Evolutionary conservation across 169 alveolate genomes (phyloP).

Genomic region (Cryptosporidium meleagridis): DNA sequence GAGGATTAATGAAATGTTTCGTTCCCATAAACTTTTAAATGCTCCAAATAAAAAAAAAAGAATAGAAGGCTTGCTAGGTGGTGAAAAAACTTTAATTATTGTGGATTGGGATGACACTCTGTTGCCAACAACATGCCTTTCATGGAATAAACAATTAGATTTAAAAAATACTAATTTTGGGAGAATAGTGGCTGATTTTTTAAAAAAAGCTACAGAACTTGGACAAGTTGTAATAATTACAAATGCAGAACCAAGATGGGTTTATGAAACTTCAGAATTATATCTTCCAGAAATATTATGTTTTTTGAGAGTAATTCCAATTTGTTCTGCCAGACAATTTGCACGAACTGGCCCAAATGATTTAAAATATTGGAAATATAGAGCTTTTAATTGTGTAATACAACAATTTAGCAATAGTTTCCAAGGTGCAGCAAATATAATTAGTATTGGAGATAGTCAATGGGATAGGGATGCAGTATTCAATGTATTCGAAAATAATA

Average conservation of each 20-base stretch:
- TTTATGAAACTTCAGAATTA: conserved; percentile 65
- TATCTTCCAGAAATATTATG: conserved; percentile 52
- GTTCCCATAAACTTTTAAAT: background rate
- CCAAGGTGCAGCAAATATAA: conserved; percentile 24
- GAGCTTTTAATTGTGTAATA: conserved; percentile 67
- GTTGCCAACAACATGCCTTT: conserved; percentile 73
- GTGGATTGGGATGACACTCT: conserved; percentile 77
- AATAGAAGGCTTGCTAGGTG: conserved; percentile 26
- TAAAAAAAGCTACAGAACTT: conserved; percentile 22
- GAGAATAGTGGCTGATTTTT: conserved; percentile 35
- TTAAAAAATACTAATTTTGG: conserved; percentile 27
- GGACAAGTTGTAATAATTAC: conserved; percentile 74
- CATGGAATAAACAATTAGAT: conserved; percentile 23
- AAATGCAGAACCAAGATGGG: conserved; percentile 77
- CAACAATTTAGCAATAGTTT: conserved; percentile 13
- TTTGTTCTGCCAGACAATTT: conserved; percentile 73
- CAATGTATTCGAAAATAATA: conserved; percentile 47
- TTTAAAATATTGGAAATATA: conserved; percentile 49
- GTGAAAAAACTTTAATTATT: conserved; percentile 71
- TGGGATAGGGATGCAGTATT: conserved; percentile 74
- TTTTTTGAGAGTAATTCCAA: conserved; percentile 41
- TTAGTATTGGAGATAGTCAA: conserved; percentile 68
- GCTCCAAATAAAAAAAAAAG: background rate
- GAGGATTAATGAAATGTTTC: background rate
- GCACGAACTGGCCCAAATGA: conserved; percentile 18